Evolutionary conservation across 1,284 basidiomycete species (phyloP).

Genomic region (Ustilago sp.): DNA sequence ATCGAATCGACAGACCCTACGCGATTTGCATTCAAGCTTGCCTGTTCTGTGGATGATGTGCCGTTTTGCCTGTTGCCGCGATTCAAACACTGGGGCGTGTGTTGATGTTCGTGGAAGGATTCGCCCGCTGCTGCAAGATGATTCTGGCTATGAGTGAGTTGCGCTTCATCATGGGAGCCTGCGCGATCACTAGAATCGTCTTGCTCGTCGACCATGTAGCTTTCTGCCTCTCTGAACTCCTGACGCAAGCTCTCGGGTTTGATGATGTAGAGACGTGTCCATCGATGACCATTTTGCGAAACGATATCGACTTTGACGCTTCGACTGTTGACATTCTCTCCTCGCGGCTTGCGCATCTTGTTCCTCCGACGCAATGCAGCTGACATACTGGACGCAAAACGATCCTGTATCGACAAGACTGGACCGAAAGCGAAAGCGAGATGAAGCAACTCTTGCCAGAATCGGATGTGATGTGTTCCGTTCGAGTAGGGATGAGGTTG

Average conservation of each 20-base stretch:
- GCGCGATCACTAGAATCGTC: conserved; percentile 19
- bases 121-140: conserved; percentile 4
- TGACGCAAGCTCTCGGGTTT: conserved; percentile 45
- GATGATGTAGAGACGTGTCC: conserved; percentile 52
- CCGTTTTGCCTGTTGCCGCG: neutral
- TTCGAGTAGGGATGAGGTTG: conserved; percentile 54
- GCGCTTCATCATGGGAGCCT: conserved; percentile 19
- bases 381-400: conserved; percentile 37
- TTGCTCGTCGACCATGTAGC: conserved; percentile 41
- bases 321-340: conserved; percentile 27
- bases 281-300: conserved; percentile 42
- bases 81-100: conserved; percentile 11
- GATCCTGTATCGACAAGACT: conserved; percentile 41
- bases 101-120: conserved; percentile 23
- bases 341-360: conserved; percentile 22
- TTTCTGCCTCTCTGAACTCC: conserved; percentile 60
- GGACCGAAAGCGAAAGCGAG: conserved; percentile 43
- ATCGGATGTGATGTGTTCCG: conserved; percentile 43
- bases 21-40: neutral
- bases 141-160: conserved; percentile 7
- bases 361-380: conserved; percentile 25
- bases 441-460: conserved; percentile 55
- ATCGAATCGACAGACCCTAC: neutral
- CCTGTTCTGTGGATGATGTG: neutral
- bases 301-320: conserved; percentile 59